These are phyloP conservation scores for Cucurbita argyrosperma DNA, from an alignment of 306 rosid genomes.

Conservation along the genomic window DNA sequence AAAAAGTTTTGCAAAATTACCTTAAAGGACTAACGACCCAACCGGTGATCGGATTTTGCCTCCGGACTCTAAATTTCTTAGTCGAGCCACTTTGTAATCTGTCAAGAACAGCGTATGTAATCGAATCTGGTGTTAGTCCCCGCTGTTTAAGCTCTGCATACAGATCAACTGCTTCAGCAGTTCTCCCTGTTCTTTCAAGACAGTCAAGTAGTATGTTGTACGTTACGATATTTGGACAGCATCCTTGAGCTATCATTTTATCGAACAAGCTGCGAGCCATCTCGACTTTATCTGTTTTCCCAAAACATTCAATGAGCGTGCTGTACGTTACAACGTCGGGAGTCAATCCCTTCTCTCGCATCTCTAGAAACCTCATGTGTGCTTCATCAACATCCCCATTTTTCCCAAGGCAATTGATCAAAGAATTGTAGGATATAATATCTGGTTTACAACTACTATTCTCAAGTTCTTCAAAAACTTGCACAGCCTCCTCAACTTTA, in stretches of 20 bases:
- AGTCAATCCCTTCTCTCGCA: constrained; percentile 71
- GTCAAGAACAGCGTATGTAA: constrained; percentile 77
- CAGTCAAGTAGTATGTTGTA: constrained; percentile 87
- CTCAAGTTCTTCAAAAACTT: constrained; percentile 72
- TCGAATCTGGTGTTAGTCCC: constrained; percentile 78
- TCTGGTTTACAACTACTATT: constrained; percentile 52
- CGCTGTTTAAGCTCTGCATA: constrained; percentile 80
- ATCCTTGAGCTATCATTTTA: constrained; percentile 63
- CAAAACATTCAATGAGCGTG: constrained; percentile 90
- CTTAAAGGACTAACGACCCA: constrained; percentile 90
- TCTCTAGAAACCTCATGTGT: constrained; percentile 87
- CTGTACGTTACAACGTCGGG: constrained; percentile 93
- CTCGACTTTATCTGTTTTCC: constrained; percentile 78
- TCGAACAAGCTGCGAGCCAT: constrained; percentile 75
- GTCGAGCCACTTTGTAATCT: constrained; percentile 68
- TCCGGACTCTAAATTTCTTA: constrained; percentile 45
- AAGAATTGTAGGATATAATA: constrained; percentile 59
- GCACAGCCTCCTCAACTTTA: constrained; percentile 48
- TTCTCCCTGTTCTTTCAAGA: constrained; percentile 77
- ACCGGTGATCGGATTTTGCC: constrained; percentile 83
- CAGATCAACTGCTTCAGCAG: constrained; percentile 80
- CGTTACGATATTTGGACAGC: constrained; percentile 73
- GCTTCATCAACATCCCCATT: constrained; percentile 91
- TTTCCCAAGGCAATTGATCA: constrained; percentile 94
- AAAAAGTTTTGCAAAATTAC: constrained; percentile 8